Evolutionary conservation across 2,329 filamentous ascomycete species (phyloP).

Genomic region (Metarhizium sp.): DNA sequence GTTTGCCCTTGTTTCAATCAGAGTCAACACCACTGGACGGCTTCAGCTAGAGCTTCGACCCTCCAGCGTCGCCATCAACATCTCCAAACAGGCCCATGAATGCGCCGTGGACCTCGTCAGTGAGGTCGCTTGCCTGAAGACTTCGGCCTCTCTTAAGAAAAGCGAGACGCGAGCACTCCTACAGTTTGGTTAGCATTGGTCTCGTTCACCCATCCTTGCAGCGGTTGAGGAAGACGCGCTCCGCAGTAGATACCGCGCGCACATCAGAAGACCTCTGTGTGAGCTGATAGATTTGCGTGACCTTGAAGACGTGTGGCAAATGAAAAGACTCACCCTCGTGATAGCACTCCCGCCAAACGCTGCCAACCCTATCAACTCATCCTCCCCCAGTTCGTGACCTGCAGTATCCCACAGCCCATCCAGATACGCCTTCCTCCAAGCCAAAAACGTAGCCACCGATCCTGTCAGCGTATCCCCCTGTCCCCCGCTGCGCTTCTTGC

Average conservation of each 20-base stretch:
- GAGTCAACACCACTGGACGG: no score
- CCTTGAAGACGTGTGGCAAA: neutral
- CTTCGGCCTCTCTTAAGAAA: slow-evolving; percentile 80
- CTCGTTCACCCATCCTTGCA: neutral
- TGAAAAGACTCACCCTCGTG: slow-evolving; percentile 54
- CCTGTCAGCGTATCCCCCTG: slow-evolving; percentile 95
- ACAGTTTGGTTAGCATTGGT: slow-evolving; percentile 1
- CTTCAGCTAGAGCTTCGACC: slow-evolving; percentile 23
- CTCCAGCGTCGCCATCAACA: slow-evolving; percentile 33
- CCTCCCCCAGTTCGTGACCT: slow-evolving; percentile 33
- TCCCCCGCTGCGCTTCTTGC: slow-evolving; percentile 81
- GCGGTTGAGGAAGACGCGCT: neutral
- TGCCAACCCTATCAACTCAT: slow-evolving; percentile 63
- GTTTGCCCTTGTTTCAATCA: no score
- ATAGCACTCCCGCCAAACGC: slow-evolving; percentile 82
- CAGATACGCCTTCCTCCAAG: slow-evolving; percentile 79
- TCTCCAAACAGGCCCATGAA: slow-evolving; percentile 78
- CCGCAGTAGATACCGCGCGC: neutral
- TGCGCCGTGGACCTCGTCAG: slow-evolving; percentile 75
- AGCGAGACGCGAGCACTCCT: slow-evolving; percentile 77
- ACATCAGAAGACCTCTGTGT: neutral
- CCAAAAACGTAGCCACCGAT: slow-evolving; percentile 76
- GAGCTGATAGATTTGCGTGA: neutral
- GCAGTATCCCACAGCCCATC: slow-evolving; percentile 64
- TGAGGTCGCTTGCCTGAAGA: slow-evolving; percentile 87